Evolutionary conservation across 257 asterid species (phyloP).

Genomic region (Solanum appendiculatum): DNA sequence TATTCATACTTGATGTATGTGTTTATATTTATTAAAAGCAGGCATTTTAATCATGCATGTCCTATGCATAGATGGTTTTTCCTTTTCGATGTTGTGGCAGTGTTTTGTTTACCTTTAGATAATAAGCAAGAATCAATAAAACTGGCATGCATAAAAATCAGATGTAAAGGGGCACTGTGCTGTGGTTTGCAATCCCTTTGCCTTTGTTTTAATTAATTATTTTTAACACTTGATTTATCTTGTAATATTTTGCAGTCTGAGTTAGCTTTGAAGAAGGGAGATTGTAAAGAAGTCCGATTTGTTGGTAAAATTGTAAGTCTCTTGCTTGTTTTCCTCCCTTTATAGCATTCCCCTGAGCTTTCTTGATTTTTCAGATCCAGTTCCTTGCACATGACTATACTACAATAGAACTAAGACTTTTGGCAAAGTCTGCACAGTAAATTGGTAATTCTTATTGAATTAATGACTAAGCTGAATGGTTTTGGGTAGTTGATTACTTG

Average conservation of each 20-base stretch:
- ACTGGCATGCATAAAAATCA: not conserved
- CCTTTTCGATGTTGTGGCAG: not conserved
- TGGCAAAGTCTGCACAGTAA: not conserved
- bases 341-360: not conserved
- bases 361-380: not conserved
- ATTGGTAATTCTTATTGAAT: not conserved
- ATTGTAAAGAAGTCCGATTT: constrained; percentile 64
- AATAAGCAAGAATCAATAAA: not conserved
- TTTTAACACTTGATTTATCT: not conserved
- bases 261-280: constrained; percentile 38
- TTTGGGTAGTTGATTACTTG: not conserved
- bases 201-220: not conserved
- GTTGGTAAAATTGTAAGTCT: constrained; percentile 71
- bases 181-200: not conserved
- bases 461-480: not conserved
- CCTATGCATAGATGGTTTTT: not conserved
- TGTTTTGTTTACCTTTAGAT: not conserved
- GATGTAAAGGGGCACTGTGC: not conserved
- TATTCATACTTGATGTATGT: not conserved
- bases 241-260: constrained; percentile 31
- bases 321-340: not conserved
- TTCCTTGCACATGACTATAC: not conserved
- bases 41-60: not conserved
- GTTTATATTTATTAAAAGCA: not conserved
- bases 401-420: not conserved